Conservation (phyloP, 345 rosid species). For the Populus davidiana region DNA sequence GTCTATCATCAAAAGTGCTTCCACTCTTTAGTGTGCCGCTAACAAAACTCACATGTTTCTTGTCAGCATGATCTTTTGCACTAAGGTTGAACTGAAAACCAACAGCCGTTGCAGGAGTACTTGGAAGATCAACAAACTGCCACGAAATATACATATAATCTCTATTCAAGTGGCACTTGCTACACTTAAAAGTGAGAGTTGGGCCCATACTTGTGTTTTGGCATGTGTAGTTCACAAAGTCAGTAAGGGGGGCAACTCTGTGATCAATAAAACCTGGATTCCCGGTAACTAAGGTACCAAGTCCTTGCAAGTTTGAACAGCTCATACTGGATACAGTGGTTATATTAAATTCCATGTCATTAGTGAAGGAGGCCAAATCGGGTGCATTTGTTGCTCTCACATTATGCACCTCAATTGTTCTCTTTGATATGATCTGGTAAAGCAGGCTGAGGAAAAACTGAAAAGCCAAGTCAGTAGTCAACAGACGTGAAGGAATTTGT, state of each 20-base stretch:
- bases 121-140: constrained; percentile 83
- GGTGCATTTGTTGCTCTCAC: constrained; percentile 78
- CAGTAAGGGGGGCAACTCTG: constrained; percentile 47
- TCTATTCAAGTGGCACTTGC: constrained; percentile 44
- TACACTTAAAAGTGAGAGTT: constrained; percentile 67
- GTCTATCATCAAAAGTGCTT: constrained; percentile 53
- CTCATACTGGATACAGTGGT: constrained; percentile 86
- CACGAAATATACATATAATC: constrained; percentile 76
- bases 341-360: constrained; percentile 78
- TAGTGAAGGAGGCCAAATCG: constrained; percentile 63
- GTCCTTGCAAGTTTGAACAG: constrained; percentile 71
- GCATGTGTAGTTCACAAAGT: constrained; percentile 58
- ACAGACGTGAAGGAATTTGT: not conserved
- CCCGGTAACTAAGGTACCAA: constrained; percentile 55
- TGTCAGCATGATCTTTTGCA: constrained; percentile 41
- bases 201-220: constrained; percentile 74
- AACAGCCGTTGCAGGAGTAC: constrained; percentile 75
- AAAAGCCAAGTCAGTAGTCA: constrained; percentile 34
- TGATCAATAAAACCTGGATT: constrained; percentile 60
- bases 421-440: constrained; percentile 80
- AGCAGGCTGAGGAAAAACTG: constrained; percentile 75
- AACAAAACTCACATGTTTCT: constrained; percentile 68
- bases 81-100: constrained; percentile 84
- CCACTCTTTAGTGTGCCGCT: constrained; percentile 71
- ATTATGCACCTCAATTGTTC: constrained; percentile 81